These are phyloP conservation scores for Lagenidium giganteum DNA, from an alignment of 352 stramenopile species.

Conservation along the genomic window DNA sequence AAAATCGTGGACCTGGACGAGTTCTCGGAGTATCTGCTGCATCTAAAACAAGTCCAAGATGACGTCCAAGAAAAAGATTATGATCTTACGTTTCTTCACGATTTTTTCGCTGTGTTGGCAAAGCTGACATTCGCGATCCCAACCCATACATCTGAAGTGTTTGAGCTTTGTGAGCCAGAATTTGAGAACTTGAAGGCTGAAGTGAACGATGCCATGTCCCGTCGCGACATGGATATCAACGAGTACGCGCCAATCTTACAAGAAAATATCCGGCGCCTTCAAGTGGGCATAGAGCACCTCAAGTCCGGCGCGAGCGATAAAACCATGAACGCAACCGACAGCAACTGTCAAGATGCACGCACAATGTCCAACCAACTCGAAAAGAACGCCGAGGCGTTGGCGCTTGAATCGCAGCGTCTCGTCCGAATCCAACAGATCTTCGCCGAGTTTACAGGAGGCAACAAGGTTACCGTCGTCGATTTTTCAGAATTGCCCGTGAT, in stretches of 20 bases:
- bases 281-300: slow-evolving; percentile 5
- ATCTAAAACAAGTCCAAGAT: slow-evolving; percentile 39
- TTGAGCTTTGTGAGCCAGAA: slow-evolving; percentile 24
- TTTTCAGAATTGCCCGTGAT: slow-evolving; percentile 25
- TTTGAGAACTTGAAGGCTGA: slow-evolving; percentile 19
- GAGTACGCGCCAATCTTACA: slow-evolving; percentile 14
- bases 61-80: slow-evolving; percentile 27
- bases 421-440: slow-evolving; percentile 24
- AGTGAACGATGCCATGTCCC: slow-evolving; percentile 11
- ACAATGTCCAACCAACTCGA: slow-evolving; percentile 10
- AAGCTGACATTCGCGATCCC: slow-evolving; percentile 22
- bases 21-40: slow-evolving; percentile 38
- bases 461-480: slow-evolving; percentile 8
- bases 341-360: slow-evolving; percentile 18
- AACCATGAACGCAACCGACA: slow-evolving; percentile 16
- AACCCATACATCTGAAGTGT: slow-evolving; percentile 15
- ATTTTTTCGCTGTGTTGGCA: slow-evolving; percentile 22
- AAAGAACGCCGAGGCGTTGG: slow-evolving; percentile 13
- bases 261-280: neutral
- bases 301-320: slow-evolving; percentile 20
- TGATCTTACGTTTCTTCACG: slow-evolving; percentile 27
- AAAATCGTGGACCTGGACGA: slow-evolving; percentile 15
- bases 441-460: slow-evolving; percentile 17
- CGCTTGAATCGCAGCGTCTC: slow-evolving; percentile 15
- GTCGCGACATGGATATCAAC: slow-evolving; percentile 21